Evolutionary conservation across 805 yeast genomes (phyloP), one percentile per base, ranked within the genome.

Genomic region (Starmerella floricola): DNA sequence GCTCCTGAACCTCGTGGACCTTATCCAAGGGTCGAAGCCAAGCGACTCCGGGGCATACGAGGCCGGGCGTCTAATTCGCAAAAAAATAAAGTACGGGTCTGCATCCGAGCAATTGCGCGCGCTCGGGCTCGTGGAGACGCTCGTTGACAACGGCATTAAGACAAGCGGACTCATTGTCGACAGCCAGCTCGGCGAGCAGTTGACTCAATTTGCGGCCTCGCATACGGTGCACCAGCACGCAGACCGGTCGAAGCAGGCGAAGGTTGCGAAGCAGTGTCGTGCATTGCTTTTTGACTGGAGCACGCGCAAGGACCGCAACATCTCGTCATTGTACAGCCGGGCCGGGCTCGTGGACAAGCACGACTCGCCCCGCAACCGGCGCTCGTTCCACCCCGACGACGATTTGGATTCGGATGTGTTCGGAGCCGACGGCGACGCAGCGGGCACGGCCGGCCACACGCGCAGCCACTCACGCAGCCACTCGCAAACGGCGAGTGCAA

Each of bases 1-100:
- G 41, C 58, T 81, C 33, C 66, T 74, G 13, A 80, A 74, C 47
- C 64, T 81, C 36, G 51, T 79, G 28, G 76, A 78, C 36, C 67
- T 76, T 20, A 69, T 74, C 40, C 60, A 58, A 36, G 50, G 65
- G 21, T 65, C 67, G 27, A 24, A 35, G 23, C 54, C 60, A 6
- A 26, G 37, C 15, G 34, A 28, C 10, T 44, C 62, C 11, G 69
- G 78, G 6, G 66, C 78, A 38, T 60, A 67, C 27, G 99, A 91
- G 59, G 88, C 93, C 2, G 96, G 96, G 0, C 68, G 97, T 33
- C 93, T 95, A 1, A 64, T 91, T 18, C 71, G 98, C 38, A 91
- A 91, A 67, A 76, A 78, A 55, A 64, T 91, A 56, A 91, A 93
- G 62, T 81, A 88, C 56, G 97, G 96, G n/a, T 55, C 68, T 2